A percentile compares a stretch with the other conserved stretches of the same genome.
These are phyloP conservation scores for Cryptococcus sp. DNA, from an alignment of 1,284 basidiomycete genomes.

Conservation along the genomic window DNA sequence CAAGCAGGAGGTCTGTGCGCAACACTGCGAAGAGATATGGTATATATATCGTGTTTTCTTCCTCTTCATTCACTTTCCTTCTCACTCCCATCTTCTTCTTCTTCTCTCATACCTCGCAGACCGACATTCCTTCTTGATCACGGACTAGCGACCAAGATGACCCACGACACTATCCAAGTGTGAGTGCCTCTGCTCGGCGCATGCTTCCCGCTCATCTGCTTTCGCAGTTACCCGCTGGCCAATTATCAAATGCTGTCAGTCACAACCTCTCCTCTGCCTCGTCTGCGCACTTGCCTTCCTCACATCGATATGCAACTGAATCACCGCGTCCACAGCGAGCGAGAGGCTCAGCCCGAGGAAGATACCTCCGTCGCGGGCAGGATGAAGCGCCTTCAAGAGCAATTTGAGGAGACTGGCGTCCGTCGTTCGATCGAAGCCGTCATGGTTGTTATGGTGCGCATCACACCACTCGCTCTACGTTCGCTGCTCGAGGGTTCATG, in stretches of 20 bases:
- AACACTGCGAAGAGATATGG: too few relatives aligned
- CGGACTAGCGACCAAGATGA: too few relatives aligned
- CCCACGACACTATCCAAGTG: too few relatives aligned
- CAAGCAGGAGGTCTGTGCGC: too few relatives aligned
- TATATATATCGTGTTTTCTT: background rate
- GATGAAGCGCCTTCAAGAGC: slow-evolving; percentile 84
- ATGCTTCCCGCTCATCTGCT: background rate
- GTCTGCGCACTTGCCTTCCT: background rate
- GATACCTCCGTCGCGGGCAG: slow-evolving; percentile 90
- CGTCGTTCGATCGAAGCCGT: slow-evolving; percentile 94
- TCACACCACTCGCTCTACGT: background rate
- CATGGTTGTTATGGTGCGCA: slow-evolving; percentile 77
- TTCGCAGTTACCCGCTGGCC: slow-evolving; percentile 5
- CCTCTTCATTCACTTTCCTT: background rate
- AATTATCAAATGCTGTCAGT: slow-evolving; percentile 15
- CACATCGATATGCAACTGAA: background rate
- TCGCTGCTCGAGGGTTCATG: background rate
- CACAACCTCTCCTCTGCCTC: background rate
- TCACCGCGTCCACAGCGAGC: slow-evolving; percentile 20
- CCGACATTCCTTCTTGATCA: too few relatives aligned
- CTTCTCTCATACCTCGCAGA: background rate
- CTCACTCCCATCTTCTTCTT: background rate
- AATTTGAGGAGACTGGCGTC: slow-evolving; percentile 96
- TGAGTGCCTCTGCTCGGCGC: background rate
- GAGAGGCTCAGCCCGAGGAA: slow-evolving; percentile 90